Percentiles rank a stretch among this genome's conserved stretches.
phyloP scores from a whole-genome alignment of 257 asterid genomes.

The Eucommia ulmoides region DNA sequence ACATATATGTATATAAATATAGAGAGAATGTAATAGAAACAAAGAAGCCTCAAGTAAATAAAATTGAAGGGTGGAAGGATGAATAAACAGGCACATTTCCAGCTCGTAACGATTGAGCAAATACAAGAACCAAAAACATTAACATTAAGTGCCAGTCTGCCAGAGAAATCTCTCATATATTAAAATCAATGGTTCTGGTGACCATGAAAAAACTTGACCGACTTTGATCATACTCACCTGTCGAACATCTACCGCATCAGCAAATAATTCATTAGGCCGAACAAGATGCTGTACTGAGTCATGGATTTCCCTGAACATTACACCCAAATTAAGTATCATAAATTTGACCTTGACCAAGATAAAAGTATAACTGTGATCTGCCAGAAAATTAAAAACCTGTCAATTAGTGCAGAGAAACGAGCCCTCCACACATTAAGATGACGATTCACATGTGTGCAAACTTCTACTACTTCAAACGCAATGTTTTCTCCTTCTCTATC shows the following conservation, averaged over 20 bases:
- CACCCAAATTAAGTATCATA: slow-evolving; percentile 6
- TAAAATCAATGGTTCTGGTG: too few species aligned
- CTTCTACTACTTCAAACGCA: slow-evolving; percentile 88
- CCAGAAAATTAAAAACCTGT: slow-evolving; percentile 43
- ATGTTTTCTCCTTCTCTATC: slow-evolving; percentile 98
- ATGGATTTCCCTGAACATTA: slow-evolving; percentile 65
- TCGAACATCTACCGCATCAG: slow-evolving; percentile 96
- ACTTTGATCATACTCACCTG: slow-evolving; percentile 64
- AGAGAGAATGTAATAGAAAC: too few species aligned
- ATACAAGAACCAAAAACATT: not conserved
- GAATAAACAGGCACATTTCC: too few species aligned
- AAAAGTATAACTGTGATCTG: not conserved
- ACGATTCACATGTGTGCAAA: slow-evolving; percentile 66
- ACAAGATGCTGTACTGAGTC: slow-evolving; percentile 58
- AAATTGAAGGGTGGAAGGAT: too few species aligned
- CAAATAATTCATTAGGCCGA: slow-evolving; percentile 68
- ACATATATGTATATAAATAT: too few species aligned
- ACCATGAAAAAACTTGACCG: too few species aligned
- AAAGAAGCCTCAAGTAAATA: too few species aligned
- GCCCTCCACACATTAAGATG: slow-evolving; percentile 87
- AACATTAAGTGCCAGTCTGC: too few species aligned
- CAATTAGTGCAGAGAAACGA: slow-evolving; percentile 81
- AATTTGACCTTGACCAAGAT: not conserved
- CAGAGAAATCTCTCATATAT: too few species aligned
- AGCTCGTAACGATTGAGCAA: not conserved